These are phyloP conservation scores for Pterocarpus santalinus DNA, from an alignment of 306 rosid genomes.

Conservation along the genomic window DNA sequence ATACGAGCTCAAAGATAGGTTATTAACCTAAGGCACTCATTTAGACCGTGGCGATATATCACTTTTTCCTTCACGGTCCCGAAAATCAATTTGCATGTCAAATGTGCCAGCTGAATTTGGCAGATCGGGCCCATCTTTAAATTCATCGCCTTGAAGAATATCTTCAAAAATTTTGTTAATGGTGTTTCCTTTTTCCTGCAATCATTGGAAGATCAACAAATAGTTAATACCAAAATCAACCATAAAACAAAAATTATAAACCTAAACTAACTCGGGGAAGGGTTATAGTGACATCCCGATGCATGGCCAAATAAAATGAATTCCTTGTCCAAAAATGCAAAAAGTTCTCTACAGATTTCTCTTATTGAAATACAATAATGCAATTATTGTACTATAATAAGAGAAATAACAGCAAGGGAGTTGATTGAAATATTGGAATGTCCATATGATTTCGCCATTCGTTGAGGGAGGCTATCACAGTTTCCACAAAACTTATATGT, in stretches of 20 bases:
- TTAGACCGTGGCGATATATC: background rate
- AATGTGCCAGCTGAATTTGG: constrained; percentile 29
- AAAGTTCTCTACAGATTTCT: background rate
- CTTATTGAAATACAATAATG: too few species aligned
- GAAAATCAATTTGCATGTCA: background rate
- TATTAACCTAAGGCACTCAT: constrained; percentile 1
- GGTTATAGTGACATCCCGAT: background rate
- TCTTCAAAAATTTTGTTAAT: constrained; percentile 62
- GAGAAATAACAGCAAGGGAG: background rate
- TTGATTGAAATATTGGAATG: background rate
- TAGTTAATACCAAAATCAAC: background rate
- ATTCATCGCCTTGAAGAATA: constrained; percentile 43
- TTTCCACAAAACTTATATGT: background rate
- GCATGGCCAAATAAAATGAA: constrained; percentile 8
- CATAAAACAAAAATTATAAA: background rate
- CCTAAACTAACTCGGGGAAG: background rate
- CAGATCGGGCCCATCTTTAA: constrained; percentile 12
- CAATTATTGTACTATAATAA: background rate
- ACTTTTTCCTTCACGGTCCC: background rate
- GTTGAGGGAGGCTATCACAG: background rate
- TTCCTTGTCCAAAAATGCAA: background rate
- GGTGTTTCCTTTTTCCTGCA: constrained; percentile 65
- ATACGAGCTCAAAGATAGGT: background rate
- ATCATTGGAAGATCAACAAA: constrained; percentile 27
- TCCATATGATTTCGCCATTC: background rate